phyloP scores from a whole-genome alignment of 768 basidiomycete species.

The Boletus rex-veris region DNA sequence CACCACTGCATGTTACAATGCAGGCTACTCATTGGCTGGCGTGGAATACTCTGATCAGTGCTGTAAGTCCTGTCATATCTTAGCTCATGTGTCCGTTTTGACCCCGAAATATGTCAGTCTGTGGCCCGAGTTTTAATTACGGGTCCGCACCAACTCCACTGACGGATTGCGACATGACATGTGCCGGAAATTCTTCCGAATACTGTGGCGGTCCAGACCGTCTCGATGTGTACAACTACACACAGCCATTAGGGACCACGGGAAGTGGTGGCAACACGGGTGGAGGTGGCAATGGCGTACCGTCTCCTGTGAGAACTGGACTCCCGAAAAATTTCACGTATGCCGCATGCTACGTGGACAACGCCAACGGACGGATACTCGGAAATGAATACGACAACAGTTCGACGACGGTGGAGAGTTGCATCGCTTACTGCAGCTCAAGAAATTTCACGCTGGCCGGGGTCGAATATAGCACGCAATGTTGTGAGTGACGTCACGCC shows the following conservation, averaged over 20 bases:
- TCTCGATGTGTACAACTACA: conserved; percentile 20
- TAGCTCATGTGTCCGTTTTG: conserved; percentile 34
- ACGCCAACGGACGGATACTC: conserved; percentile 60
- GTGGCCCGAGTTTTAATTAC: conserved; percentile 14
- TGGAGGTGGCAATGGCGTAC: neutral
- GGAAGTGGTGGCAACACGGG: neutral
- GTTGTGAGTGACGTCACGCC: conserved; percentile 37
- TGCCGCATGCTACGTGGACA: conserved; percentile 70
- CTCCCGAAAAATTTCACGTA: conserved; percentile 60
- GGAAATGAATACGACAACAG: conserved; percentile 37
- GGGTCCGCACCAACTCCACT: conserved; percentile 37
- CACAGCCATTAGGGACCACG: neutral
- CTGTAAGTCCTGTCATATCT: conserved; percentile 34
- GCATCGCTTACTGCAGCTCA: conserved; percentile 54
- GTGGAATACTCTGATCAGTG: conserved; percentile 47
- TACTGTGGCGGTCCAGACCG: conserved; percentile 72
- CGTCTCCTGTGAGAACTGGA: neutral
- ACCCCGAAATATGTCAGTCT: conserved; percentile 39
- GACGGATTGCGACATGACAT: conserved; percentile 48
- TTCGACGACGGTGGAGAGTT: conserved; percentile 56
- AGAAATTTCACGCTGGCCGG: conserved; percentile 66
- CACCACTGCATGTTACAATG: conserved; percentile 43
- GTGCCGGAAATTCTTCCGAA: conserved; percentile 37
- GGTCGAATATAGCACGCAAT: conserved; percentile 56
- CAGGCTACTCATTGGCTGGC: conserved; percentile 41